Conservation (phyloP, 495 filamentous ascomycete genomes). For the Aspergillus taichungensis region DNA sequence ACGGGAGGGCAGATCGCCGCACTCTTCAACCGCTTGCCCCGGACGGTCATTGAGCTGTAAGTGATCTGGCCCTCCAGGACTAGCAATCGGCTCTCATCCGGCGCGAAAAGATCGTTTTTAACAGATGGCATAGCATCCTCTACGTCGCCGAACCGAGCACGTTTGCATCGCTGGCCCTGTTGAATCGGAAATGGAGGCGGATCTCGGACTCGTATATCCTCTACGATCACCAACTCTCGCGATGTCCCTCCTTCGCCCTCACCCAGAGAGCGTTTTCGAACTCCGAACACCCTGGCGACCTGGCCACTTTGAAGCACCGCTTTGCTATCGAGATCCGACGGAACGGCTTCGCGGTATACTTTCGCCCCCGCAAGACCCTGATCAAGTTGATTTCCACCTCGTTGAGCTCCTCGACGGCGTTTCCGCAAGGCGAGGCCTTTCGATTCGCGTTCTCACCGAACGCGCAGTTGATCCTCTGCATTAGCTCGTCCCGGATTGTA, state of each 20-base stretch:
- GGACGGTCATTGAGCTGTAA: constrained; percentile 22
- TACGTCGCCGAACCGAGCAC: constrained; percentile 64
- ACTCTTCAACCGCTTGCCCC: constrained; percentile 20
- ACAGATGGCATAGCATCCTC: constrained; percentile 52
- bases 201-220: constrained; percentile 63
- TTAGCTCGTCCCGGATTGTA: constrained; percentile 80
- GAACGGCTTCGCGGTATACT: constrained; percentile 71
- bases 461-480: constrained; percentile 64
- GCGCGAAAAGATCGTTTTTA: constrained; percentile 7
- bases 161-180: constrained; percentile 74
- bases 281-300: constrained; percentile 40
- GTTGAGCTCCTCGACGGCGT: constrained; percentile 70
- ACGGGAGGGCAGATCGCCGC: constrained; percentile 5
- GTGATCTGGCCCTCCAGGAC: constrained; percentile 3
- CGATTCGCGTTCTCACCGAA: constrained; percentile 71
- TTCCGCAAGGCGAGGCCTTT: constrained; percentile 77
- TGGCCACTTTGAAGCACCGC: constrained; percentile 52
- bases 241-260: constrained; percentile 58
- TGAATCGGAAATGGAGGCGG: constrained; percentile 69
- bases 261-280: constrained; percentile 38
- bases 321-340: constrained; percentile 65
- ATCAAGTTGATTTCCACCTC: constrained; percentile 75
- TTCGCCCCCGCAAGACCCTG: constrained; percentile 59
- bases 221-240: constrained; percentile 67
- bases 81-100: background rate